Evolutionary conservation across 257 asterid species (phyloP), one percentile per base, ranked within the genome.

Genomic region (Przewalskia tangutica): DNA sequence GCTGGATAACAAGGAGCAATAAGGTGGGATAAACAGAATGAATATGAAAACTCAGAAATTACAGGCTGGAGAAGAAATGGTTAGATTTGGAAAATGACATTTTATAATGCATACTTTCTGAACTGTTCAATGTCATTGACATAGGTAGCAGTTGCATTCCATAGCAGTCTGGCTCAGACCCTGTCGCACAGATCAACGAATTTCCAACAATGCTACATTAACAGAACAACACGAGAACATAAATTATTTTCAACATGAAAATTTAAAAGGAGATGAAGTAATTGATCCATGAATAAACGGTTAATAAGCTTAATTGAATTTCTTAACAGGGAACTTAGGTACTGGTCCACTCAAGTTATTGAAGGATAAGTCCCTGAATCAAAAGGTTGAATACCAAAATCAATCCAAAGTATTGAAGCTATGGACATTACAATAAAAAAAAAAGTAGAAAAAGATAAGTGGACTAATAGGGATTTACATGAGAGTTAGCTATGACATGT

Each of bases 321-420:
- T 90, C 90, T 96, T 96, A 75, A 90, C 85, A 89, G 97, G 97
- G 80, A 93, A 87, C 60, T 81, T 84, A 77, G 98, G 98, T 10
- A 94, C 89, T 38, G 98, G 94, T 54, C 99, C 98, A 54, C 91
- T 91, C 93, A 96, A 92, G 88, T 94, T 94, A 89, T 96, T 96
- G 90, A 89, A 94, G 81, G 99, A 96, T 84, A 96, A 88, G 86
- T 96, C 99, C 91, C 99, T 96, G 78, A 81, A 11, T 42, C 59
- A 80, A 84, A 12, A 83, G 12, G 58, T 80, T 5, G 62, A 81
- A 70, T 60, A 44, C 11, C 48, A 54, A 14, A 60, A 6, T 60
- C 34, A 16, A 7, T 60, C 62, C 16, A 32, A 73, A 65, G 32
- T 11, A 12, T 17, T 27, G 46, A 65, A 42, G 32, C 8, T 50